phyloP scores from a whole-genome alignment of 2,329 filamentous ascomycete species.

The Fusarium sp. region DNA sequence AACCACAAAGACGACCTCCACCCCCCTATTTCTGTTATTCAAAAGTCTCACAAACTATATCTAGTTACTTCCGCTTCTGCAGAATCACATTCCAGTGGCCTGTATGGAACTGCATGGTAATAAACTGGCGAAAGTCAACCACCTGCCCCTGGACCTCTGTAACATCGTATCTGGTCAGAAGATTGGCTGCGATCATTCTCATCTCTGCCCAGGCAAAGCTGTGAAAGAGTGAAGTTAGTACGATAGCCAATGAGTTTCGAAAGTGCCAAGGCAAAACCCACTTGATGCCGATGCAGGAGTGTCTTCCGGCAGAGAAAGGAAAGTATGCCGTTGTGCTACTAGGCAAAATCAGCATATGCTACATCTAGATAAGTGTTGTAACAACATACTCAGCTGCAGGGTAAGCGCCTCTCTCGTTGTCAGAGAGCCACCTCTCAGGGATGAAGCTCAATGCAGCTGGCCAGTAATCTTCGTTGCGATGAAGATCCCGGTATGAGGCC shows the following conservation, averaged over 20 bases:
- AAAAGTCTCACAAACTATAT: background rate
- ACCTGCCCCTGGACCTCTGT: background rate
- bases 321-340: background rate
- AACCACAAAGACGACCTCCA: fast-evolving
- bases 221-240: background rate
- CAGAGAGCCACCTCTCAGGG: background rate
- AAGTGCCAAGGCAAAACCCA: background rate
- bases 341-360: background rate
- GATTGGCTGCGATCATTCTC: background rate
- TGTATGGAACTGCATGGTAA: background rate
- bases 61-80: background rate
- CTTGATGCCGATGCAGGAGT: background rate
- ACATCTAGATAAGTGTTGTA: too few species aligned
- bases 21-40: too few species aligned
- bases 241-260: fast-evolving
- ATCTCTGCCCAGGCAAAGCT: background rate
- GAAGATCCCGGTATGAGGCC: background rate
- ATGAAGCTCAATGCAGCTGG: background rate
- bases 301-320: background rate
- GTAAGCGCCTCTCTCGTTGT: background rate
- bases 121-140: background rate
- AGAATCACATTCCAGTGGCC: background rate
- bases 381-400: background rate
- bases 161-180: background rate
- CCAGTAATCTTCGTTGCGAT: background rate